A percentile compares a stretch with the other conserved stretches of the same genome.
Conservation (phyloP, 306 rosid species). For the Pterocarpus macrocarpus region DNA sequence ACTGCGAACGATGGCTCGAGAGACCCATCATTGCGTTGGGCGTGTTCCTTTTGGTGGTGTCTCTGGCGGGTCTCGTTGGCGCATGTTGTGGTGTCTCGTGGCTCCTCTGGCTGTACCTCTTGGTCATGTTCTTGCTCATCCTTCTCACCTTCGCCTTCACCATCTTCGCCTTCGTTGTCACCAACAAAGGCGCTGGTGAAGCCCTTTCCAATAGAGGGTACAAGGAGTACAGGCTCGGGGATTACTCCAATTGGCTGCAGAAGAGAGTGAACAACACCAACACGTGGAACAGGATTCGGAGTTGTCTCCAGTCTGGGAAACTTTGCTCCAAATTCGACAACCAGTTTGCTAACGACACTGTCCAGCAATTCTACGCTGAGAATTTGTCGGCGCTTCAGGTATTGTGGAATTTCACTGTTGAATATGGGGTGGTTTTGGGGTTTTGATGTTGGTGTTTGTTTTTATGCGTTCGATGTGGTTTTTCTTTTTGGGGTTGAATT, state of each 20-base stretch:
- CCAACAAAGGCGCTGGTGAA: conserved; percentile 76
- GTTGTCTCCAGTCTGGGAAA: conserved; percentile 67
- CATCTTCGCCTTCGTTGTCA: conserved; percentile 73
- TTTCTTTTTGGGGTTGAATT: background rate
- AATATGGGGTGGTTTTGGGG: background rate
- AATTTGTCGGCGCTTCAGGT: conserved; percentile 76
- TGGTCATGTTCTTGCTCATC: conserved; percentile 83
- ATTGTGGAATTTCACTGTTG: background rate
- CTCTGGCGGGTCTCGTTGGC: conserved; percentile 78
- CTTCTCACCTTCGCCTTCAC: conserved; percentile 68
- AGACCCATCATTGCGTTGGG: conserved; percentile 75
- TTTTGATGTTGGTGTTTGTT: no score
- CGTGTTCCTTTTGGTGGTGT: conserved; percentile 66
- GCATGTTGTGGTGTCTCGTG: conserved; percentile 72
- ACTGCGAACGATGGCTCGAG: conserved; percentile 71
- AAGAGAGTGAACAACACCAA: conserved; percentile 60
- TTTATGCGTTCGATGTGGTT: no score
- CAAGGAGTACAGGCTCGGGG: conserved; percentile 82
- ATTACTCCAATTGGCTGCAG: conserved; percentile 88
- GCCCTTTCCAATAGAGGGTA: conserved; percentile 58
- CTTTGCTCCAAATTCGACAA: conserved; percentile 50
- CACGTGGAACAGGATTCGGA: conserved; percentile 71
- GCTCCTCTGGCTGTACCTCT: conserved; percentile 78
- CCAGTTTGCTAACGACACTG: conserved; percentile 36
- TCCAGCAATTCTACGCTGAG: conserved; percentile 39